These are phyloP conservation scores for Omphalea diandra DNA, from an alignment of 441 rosid genomes.

Conservation along the genomic window DNA sequence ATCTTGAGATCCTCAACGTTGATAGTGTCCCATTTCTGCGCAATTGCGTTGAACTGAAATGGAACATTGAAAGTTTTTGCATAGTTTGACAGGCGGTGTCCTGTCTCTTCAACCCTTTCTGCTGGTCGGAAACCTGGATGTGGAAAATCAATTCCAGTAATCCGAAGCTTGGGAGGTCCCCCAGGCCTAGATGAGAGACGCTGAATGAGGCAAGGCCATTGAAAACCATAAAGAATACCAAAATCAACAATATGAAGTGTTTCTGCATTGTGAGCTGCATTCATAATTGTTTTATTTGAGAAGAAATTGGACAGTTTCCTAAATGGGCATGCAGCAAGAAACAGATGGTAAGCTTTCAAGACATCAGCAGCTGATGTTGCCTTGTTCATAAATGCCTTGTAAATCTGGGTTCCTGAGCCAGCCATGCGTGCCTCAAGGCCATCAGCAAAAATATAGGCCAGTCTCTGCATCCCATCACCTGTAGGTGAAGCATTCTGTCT, in stretches of 20 bases:
- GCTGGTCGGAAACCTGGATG: slow-evolving; percentile 60
- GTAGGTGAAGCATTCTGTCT: slow-evolving; percentile 64
- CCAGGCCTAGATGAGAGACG: slow-evolving; percentile 42
- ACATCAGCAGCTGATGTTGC: slow-evolving; percentile 56
- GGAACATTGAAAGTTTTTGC: slow-evolving; percentile 51
- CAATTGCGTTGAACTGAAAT: slow-evolving; percentile 56
- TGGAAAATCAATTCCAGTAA: slow-evolving; percentile 68
- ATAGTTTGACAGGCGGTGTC: slow-evolving; percentile 53
- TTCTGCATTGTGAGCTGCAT: slow-evolving; percentile 35
- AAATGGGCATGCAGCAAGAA: slow-evolving; percentile 45
- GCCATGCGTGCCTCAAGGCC: slow-evolving; percentile 82
- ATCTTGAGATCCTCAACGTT: slow-evolving; percentile 65
- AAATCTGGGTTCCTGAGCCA: slow-evolving; percentile 63
- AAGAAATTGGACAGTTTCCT: slow-evolving; percentile 34
- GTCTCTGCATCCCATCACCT: slow-evolving; percentile 83
- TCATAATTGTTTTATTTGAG: slow-evolving; percentile 38
- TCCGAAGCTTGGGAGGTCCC: slow-evolving; percentile 59
- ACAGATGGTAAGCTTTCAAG: slow-evolving; percentile 63
- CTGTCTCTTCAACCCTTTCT: slow-evolving; percentile 60
- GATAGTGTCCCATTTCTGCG: slow-evolving; percentile 64
- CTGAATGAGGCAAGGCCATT: slow-evolving; percentile 58
- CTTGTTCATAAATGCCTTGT: slow-evolving; percentile 42
- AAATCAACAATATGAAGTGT: slow-evolving; percentile 64
- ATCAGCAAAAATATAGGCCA: slow-evolving; percentile 68
- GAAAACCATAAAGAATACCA: slow-evolving; percentile 68